Evolutionary conservation across 805 yeast genomes (phyloP).

Genomic region (Candida fluviatilis): DNA sequence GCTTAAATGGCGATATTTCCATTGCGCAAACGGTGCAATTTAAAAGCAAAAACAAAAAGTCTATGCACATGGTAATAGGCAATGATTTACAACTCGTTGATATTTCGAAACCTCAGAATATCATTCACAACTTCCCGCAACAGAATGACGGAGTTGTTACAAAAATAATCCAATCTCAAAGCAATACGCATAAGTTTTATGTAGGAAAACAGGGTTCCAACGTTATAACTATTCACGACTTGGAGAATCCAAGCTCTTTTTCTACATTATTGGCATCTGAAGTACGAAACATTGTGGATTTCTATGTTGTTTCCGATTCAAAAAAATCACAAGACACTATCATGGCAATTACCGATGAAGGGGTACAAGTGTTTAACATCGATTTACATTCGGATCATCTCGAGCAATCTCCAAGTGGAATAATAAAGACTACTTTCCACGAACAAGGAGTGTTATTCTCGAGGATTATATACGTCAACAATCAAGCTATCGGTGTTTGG

Average conservation of each 20-base stretch:
- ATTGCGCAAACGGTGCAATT: constrained; percentile 13
- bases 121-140: background rate
- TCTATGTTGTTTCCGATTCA: background rate
- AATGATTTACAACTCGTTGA: constrained; percentile 26
- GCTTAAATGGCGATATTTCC: background rate
- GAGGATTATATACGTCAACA: constrained; percentile 24
- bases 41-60: constrained; percentile 9
- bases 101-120: constrained; percentile 13
- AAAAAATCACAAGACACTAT: constrained; percentile 15
- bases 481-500: constrained; percentile 34
- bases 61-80: constrained; percentile 17
- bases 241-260: constrained; percentile 20
- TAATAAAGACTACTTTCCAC: constrained; percentile 14
- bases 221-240: constrained; percentile 29
- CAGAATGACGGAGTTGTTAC: constrained; percentile 22
- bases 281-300: background rate
- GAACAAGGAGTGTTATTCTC: constrained; percentile 13
- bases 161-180: constrained; percentile 28
- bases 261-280: constrained; percentile 29
- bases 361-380: constrained; percentile 25
- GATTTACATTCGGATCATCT: constrained; percentile 8
- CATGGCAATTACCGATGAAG: constrained; percentile 26
- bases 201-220: constrained; percentile 26
- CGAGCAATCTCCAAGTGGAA: constrained; percentile 8
- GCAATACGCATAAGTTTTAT: constrained; percentile 27